Evolutionary conservation across 2,329 filamentous ascomycete species (phyloP), one percentile per base, ranked within the genome.

Genomic region (Aureobasidium subglaciale): DNA sequence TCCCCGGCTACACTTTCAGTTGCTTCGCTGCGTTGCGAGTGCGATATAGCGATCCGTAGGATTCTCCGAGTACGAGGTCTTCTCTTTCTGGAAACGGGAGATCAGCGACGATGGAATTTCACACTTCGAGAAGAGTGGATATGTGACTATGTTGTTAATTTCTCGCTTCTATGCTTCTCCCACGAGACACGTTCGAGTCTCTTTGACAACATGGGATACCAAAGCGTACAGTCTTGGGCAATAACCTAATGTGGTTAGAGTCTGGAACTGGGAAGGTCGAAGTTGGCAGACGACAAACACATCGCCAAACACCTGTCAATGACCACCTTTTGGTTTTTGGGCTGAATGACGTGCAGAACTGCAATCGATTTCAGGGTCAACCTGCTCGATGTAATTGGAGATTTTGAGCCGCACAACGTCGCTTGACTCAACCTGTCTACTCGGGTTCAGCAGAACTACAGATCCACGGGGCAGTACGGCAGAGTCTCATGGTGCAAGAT

Each of bases 81-180:
- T 38, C 32, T 38, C 34, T 29, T 50, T 50, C 46, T 50, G 46
- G 46, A 50, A 50, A 20, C 46, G 46, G 46, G 46, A 50, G 46
- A 50, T 50, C 46, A 50, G 15, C 46, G 32, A 50, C n/a, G 7
- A 13, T 15, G 30, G 10, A n/a, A n/a, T n/a, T n/a, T n/a, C n/a
- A n/a, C n/a, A 11, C 43, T 48, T 35, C 43, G 43, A 48, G 43
- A 48, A 48, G 15, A 24, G 20, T 3, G n/a, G 7, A 24, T 24
- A n/a, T 6, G 15, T 34, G 30, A 20, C 18, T 18, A 34, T 34
- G n/a, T n/a, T 29, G 29, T 48, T 22, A 13, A 22, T 20, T 48
- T 34, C 20, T 24, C 43, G 43, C 43, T 48, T 25, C 43, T 35
- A 20, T 34, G 24, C 30, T 25, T 3, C 29, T 22, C 13, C 43